These are phyloP conservation scores for Protomyces lactucae-debilis DNA, from an alignment of 1,139 yeast species.

Conservation along the genomic window DNA sequence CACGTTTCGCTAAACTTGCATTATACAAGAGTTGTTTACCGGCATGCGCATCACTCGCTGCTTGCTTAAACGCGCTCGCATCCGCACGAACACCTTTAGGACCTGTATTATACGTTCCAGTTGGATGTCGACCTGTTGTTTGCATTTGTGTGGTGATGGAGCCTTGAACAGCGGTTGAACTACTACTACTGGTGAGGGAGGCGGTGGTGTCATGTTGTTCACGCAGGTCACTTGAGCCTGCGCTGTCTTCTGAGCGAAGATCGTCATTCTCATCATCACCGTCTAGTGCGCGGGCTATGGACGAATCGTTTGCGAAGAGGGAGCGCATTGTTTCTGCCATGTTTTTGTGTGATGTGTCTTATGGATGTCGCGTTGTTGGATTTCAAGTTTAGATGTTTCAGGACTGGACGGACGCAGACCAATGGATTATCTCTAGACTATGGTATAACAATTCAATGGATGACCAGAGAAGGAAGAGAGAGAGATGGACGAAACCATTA, in stretches of 20 bases:
- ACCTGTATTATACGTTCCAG: slow-evolving; percentile 27
- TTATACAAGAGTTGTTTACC: background rate
- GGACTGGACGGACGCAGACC: background rate
- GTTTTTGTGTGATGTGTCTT: background rate
- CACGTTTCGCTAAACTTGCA: slow-evolving; percentile 1
- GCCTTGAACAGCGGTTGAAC: background rate
- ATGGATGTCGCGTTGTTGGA: background rate
- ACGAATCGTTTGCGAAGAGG: slow-evolving; percentile 13
- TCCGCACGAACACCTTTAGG: slow-evolving; percentile 31
- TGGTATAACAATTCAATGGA: too few relatives aligned
- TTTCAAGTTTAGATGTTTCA: background rate
- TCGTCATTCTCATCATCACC: slow-evolving; percentile 20
- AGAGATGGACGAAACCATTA: background rate
- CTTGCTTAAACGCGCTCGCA: background rate
- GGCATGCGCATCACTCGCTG: background rate
- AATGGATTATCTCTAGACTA: too few relatives aligned
- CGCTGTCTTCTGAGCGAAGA: background rate
- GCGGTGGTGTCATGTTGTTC: background rate
- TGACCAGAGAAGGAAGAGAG: background rate
- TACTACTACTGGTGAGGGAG: background rate
- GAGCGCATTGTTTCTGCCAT: slow-evolving; percentile 18
- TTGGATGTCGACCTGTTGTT: background rate
- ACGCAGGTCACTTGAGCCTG: background rate
- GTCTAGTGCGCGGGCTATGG: slow-evolving; percentile 19
- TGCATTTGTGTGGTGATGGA: background rate